Evolutionary conservation across 108 stramenopile species (phyloP).

Genomic region (Nitzschia palea): DNA sequence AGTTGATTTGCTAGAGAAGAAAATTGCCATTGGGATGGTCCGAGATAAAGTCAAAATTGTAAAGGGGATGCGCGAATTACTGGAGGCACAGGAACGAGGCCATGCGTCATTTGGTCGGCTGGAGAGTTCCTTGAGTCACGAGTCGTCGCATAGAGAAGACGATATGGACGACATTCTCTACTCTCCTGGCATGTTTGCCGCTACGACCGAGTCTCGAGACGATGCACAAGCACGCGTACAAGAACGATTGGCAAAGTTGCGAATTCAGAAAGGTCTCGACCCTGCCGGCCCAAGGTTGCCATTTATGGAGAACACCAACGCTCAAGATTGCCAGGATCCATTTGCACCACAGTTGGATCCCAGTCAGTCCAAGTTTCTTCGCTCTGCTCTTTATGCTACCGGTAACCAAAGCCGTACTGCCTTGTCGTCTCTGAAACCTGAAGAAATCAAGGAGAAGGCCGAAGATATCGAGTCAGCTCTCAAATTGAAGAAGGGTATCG

Average conservation of each 20-base stretch:
- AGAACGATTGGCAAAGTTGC: conserved; percentile 7
- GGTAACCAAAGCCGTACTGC: background rate
- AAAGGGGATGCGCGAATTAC: conserved; percentile 34
- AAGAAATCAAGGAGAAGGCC: background rate
- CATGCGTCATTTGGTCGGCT: background rate
- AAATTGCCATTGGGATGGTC: conserved; percentile 41
- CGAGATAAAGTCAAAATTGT: conserved; percentile 43
- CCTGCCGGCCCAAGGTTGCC: background rate
- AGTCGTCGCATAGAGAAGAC: background rate
- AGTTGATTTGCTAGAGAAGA: conserved; percentile 39
- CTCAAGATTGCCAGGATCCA: background rate
- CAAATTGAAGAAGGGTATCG: conserved; percentile 18
- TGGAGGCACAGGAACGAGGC: conserved; percentile 5
- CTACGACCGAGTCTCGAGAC: background rate
- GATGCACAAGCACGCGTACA: conserved; percentile 3
- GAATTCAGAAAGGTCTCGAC: background rate
- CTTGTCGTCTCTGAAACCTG: conserved; percentile 10
- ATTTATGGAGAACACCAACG: background rate
- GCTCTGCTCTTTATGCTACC: background rate
- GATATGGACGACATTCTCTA: background rate
- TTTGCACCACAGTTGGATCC: background rate
- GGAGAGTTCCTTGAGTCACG: conserved; percentile 6
- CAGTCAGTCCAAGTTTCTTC: background rate
- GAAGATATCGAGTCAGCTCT: conserved; percentile 5
- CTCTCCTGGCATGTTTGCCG: background rate